Evolutionary conservation across 2,329 filamentous ascomycete genomes (phyloP).

Genomic region (Decorospora gaudefroyi): DNA sequence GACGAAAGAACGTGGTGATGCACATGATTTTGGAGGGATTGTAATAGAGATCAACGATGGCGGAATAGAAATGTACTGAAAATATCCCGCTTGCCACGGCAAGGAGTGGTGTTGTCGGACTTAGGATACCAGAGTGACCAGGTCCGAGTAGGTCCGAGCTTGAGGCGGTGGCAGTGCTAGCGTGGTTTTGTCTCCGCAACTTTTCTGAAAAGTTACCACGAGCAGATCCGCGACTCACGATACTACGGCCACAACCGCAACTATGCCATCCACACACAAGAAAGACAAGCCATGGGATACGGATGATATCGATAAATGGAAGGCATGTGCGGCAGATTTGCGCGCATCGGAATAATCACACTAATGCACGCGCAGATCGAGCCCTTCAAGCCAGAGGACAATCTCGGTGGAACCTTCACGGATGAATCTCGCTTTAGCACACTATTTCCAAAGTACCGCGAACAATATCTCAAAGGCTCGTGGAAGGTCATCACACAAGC

Average conservation of each 20-base stretch:
- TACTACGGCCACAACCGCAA: slow-evolving; percentile 6
- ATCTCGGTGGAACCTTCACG: slow-evolving; percentile 79
- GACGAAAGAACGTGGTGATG: too few relatives aligned
- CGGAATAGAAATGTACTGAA: too few relatives aligned
- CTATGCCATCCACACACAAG: slow-evolving; percentile 88
- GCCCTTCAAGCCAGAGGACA: slow-evolving; percentile 82
- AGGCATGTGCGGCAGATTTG: slow-evolving; percentile 53
- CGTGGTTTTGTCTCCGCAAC: slow-evolving; percentile 9
- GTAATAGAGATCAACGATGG: too few relatives aligned
- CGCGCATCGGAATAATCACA: background rate
- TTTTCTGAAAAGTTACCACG: slow-evolving; percentile 18
- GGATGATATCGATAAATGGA: slow-evolving; percentile 97
- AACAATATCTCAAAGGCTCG: slow-evolving; percentile 87
- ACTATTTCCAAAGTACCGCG: slow-evolving; percentile 93
- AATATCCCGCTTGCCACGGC: too few relatives aligned
- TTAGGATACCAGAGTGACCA: background rate
- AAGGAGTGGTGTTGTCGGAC: too few relatives aligned
- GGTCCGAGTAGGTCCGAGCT: background rate
- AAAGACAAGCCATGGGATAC: slow-evolving; percentile 79
- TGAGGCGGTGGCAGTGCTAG: slow-evolving; percentile 15
- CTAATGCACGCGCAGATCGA: slow-evolving; percentile 62
- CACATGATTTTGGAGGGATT: too few relatives aligned
- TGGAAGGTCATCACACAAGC: slow-evolving; percentile 90
- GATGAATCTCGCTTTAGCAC: slow-evolving; percentile 90
- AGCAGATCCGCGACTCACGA: background rate